Evolutionary conservation across 164 flowering plant genomes (phyloP).

Genomic region (Litsea cubeba): DNA sequence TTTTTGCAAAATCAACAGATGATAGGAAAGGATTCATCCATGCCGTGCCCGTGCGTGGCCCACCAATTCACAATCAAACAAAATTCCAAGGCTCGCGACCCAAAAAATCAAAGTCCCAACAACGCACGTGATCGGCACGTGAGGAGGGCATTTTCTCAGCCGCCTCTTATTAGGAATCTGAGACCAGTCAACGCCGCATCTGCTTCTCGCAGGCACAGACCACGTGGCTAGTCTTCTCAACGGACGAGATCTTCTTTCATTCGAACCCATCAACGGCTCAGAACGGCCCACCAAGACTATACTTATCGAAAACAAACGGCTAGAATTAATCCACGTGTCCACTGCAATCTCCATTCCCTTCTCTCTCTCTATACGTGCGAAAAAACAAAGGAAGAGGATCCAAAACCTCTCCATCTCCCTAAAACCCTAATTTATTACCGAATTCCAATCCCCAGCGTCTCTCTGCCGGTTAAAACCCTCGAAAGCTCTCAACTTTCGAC

Average conservation of each 20-base stretch:
- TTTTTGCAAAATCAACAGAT: too few relatives aligned
- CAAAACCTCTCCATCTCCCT: not conserved
- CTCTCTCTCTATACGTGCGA: not conserved
- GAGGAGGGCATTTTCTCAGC: not conserved
- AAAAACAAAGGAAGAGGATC: not conserved
- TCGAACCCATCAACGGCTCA: constrained; percentile 2
- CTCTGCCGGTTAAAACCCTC: too few relatives aligned
- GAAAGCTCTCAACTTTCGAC: too few relatives aligned
- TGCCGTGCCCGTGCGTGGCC: too few relatives aligned
- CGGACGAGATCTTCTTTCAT: not conserved
- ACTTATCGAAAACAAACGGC: constrained; percentile 52
- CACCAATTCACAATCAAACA: too few relatives aligned
- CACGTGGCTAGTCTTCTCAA: constrained; percentile 2
- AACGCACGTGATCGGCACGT: too few relatives aligned
- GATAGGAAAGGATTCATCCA: too few relatives aligned
- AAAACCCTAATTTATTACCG: not conserved
- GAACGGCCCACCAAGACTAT: constrained; percentile 16
- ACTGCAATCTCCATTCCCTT: constrained; percentile 4
- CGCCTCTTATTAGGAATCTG: not conserved
- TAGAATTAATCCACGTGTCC: constrained; percentile 29
- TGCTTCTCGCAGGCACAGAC: not conserved
- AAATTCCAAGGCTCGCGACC: too few relatives aligned
- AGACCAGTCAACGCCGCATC: not conserved
- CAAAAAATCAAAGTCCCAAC: too few relatives aligned
- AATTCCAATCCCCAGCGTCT: not conserved